Percentiles rank a stretch among this genome's conserved stretches.
Evolutionary conservation across 2,329 filamentous ascomycete genomes (phyloP).

Genomic region (Aspergillus fijiensis): DNA sequence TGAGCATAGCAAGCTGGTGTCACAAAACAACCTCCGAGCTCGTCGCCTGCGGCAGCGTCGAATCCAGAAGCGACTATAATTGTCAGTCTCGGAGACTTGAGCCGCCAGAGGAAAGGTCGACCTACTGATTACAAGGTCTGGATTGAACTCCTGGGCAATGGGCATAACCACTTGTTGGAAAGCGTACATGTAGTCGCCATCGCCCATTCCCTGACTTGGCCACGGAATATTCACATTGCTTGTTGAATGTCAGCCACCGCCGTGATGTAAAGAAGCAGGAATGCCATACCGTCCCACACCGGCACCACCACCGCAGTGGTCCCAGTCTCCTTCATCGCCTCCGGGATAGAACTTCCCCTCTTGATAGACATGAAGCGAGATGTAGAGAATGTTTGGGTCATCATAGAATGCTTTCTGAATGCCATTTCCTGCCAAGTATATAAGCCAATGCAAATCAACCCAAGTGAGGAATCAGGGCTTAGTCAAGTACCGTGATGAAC

Average conservation of each 20-base stretch:
- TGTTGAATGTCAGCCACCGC: slow-evolving; percentile 12
- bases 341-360: slow-evolving; percentile 82
- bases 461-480: neutral
- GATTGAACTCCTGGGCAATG: slow-evolving; percentile 87
- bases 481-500: slow-evolving; percentile 60
- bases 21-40: slow-evolving; percentile 89
- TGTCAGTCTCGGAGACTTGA: slow-evolving; percentile 13
- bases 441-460: slow-evolving; percentile 17
- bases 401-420: slow-evolving; percentile 95
- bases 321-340: slow-evolving; percentile 57
- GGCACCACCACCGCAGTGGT: slow-evolving; percentile 58
- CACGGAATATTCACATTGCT: slow-evolving; percentile 69
- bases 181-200: slow-evolving; percentile 93
- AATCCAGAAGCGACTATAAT: slow-evolving; percentile 80
- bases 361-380: slow-evolving; percentile 87
- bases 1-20: slow-evolving; percentile 90
- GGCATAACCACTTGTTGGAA: slow-evolving; percentile 98
- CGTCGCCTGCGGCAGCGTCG: slow-evolving; percentile 90
- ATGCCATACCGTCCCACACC: slow-evolving; percentile 55
- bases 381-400: slow-evolving; percentile 91
- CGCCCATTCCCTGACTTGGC: slow-evolving; percentile 76
- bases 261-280: neutral
- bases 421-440: slow-evolving; percentile 68
- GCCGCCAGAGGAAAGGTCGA: neutral
- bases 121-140: slow-evolving; percentile 78